Base-by-base conservation (phyloP, 192 early-diverging fungal genomes). In the Podila horticola region DNA sequence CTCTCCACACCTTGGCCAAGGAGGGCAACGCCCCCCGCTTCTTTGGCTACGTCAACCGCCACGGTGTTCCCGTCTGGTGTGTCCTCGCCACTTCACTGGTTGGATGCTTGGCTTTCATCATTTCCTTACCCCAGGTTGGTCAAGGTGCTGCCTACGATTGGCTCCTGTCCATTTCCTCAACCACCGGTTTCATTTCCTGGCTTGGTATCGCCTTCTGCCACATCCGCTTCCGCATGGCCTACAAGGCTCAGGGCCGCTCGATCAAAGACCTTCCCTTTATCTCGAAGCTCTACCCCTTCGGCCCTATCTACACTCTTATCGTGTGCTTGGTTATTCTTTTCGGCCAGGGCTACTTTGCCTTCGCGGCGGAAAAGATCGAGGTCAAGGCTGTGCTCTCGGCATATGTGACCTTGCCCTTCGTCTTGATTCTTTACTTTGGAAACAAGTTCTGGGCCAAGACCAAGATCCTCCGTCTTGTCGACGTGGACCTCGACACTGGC, bases 181-280 rank as follows among this genome's bases (percentile, higher is more conserved):
- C 96, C 17, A 84, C 93, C 0, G 93, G 94, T 4, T 91, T 96
- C 61, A 83, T 93, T 29, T 92, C 93, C 64, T 97, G 96, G 95
- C 55, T 94, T n/a, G 93, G 93, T 52, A 96, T 97, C 73, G 88
- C 89, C 50, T 71, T 94, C 22, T 91, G 90, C 58, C 96, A 97
- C 69, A 89, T 89, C 67, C 91, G 95, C 17, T 97, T 96, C 90
- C 90, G 95, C 55, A 85, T 86, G 38, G 95, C 94, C 17, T 93
- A 90, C 62, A 66, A 89, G 31, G 87, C 85, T 33, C 96, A 97
- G 86, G 88, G 90, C 3, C 88, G 87, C 64, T 67, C 74, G 20
- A 58, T 92, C 12, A 52, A 81, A 13, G 86, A 89, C 31, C 83
- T 97, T 45, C 91, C 93, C 0, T 97, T 94, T 71, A 66, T 72